Evolutionary conservation across 78 protist species (phyloP).

Genomic region (Dictyostelium capitatum): DNA sequence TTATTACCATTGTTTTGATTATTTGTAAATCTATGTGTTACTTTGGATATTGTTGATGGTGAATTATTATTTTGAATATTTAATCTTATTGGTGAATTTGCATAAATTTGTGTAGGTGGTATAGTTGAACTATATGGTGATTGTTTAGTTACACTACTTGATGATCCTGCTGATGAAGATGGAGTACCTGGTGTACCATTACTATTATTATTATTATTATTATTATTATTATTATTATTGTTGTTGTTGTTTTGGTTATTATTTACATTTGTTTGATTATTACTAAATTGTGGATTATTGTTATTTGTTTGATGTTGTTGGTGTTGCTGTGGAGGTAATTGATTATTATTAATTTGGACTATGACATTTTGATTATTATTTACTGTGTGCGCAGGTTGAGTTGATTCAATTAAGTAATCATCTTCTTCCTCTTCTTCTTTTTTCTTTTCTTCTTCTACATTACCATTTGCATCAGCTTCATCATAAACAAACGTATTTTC

Average conservation of each 20-base stretch:
- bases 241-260: neutral
- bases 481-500: neutral
- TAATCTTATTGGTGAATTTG: neutral
- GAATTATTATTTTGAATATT: slow-evolving; percentile 11
- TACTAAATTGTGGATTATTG: neutral
- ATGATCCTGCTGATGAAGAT: neutral
- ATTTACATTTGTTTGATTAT: neutral
- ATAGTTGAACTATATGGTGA: neutral
- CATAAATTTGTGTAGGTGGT: slow-evolving; percentile 18
- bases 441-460: neutral
- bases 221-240: neutral
- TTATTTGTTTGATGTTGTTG: neutral
- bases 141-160: neutral
- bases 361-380: neutral
- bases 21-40: neutral
- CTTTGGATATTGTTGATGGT: neutral
- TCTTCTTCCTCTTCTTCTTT: neutral
- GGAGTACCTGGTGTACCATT: slow-evolving; percentile 10
- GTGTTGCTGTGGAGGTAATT: neutral
- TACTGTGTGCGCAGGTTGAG: neutral
- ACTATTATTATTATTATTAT: neutral
- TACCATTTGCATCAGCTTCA: neutral
- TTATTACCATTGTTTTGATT: neutral
- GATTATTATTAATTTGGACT: neutral
- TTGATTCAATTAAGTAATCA: slow-evolving; percentile 18